A percentile compares a stretch with the other conserved stretches of the same genome.
phyloP scores from a whole-genome alignment of 1,284 basidiomycete species.

The Microbotryum violaceum region DNA sequence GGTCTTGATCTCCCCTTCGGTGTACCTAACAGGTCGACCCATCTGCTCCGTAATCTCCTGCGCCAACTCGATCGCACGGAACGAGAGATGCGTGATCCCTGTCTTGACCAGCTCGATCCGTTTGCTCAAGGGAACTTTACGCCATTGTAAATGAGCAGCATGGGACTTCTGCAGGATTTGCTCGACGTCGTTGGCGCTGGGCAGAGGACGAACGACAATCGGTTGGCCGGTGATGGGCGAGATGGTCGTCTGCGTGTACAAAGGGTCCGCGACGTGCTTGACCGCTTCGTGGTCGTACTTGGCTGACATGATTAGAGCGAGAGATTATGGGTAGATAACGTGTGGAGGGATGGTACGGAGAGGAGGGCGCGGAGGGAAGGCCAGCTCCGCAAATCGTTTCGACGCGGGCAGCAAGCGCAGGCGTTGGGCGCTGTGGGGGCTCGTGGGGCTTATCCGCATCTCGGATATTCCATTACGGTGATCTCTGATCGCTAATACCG shows the following conservation, averaged over 20 bases:
- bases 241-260: constrained; percentile 46
- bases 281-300: constrained; percentile 6
- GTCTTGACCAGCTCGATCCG: constrained; percentile 63
- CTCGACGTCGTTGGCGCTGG: constrained; percentile 48
- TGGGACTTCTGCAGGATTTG: constrained; percentile 52
- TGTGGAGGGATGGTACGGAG: neutral
- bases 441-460: no score
- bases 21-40: constrained; percentile 49
- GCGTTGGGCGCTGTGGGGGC: no score
- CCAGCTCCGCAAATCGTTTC: no score
- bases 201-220: constrained; percentile 43
- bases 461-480: no score
- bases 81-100: constrained; percentile 72
- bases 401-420: no score
- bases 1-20: constrained; percentile 69
- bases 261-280: constrained; percentile 37
- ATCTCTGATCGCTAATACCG: no score
- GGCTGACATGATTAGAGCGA: neutral
- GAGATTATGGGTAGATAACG: neutral
- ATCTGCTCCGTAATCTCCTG: constrained; percentile 69
- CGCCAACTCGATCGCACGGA: constrained; percentile 59
- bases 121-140: constrained; percentile 57
- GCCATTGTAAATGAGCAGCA: constrained; percentile 66
- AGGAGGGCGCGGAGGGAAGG: no score
- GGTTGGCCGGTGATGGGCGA: constrained; percentile 47